Conservation (phyloP, 1,139 yeast genomes). For the Kodamaea sp. region DNA sequence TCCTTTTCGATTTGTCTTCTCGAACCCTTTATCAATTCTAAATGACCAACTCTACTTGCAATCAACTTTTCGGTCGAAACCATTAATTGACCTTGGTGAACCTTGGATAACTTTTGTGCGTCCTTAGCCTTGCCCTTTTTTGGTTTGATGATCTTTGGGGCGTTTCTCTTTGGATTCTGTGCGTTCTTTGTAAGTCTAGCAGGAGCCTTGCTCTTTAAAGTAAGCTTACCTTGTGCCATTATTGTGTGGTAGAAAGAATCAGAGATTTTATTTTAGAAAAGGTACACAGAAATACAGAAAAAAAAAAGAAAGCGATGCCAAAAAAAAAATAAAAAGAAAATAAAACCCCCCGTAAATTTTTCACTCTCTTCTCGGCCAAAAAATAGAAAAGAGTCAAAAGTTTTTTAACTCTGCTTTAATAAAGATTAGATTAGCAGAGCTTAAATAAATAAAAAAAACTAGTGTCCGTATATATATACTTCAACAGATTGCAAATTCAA, state of each 20-base stretch:
- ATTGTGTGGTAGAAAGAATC: not conserved
- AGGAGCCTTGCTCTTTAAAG: constrained; percentile 35
- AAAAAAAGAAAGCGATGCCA: constrained; percentile 1
- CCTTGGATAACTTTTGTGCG: constrained; percentile 50
- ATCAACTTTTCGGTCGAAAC: constrained; percentile 78
- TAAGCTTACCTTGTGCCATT: constrained; percentile 60
- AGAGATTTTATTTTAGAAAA: constrained; percentile 1
- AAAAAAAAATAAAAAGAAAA: not conserved
- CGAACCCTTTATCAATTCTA: constrained; percentile 88
- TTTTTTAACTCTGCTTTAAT: not conserved
- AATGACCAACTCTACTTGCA: constrained; percentile 91
- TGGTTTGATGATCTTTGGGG: constrained; percentile 71
- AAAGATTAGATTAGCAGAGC: not conserved
- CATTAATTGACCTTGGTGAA: constrained; percentile 65
- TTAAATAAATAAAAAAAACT: too few relatives aligned
- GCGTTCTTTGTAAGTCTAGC: constrained; percentile 53
- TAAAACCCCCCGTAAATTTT: not conserved
- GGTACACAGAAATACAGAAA: not conserved
- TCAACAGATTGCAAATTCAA: too few relatives aligned
- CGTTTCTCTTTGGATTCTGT: constrained; percentile 58
- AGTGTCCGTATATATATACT: too few relatives aligned
- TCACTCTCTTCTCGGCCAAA: not conserved
- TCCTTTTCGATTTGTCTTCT: constrained; percentile 73
- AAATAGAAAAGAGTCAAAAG: constrained; percentile 1
- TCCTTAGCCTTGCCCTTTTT: constrained; percentile 52